Percentiles rank a stretch among this genome's conserved stretches.
Evolutionary conservation across 139 green algal genomes (phyloP).

Genomic region (Chlorella vulgaris): DNA sequence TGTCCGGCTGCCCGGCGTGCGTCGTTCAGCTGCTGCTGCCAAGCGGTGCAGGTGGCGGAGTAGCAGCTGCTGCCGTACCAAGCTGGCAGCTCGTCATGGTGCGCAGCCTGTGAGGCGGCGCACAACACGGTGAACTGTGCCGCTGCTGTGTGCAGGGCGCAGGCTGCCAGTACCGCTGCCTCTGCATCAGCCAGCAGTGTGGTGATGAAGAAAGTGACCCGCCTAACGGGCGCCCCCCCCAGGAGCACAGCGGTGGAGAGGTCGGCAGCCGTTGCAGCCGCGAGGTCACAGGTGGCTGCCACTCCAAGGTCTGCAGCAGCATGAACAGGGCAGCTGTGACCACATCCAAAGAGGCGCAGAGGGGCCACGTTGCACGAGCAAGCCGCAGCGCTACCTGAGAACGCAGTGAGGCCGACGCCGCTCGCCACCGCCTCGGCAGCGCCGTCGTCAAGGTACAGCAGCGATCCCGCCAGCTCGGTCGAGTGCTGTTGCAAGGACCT

Average conservation of each 20-base stretch:
- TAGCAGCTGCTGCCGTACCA: conserved; percentile 18
- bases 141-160: background rate
- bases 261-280: background rate
- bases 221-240: background rate
- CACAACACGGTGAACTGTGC: conserved; percentile 24
- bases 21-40: conserved; percentile 22
- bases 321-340: background rate
- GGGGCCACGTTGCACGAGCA: too few relatives aligned
- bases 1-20: background rate
- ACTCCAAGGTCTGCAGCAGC: conserved; percentile 2
- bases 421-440: conserved; percentile 3
- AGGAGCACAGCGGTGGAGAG: background rate
- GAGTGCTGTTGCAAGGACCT: background rate
- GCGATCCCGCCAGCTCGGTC: background rate
- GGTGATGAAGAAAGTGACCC: conserved; percentile 15
- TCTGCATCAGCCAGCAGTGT: conserved; percentile 23
- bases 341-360: background rate
- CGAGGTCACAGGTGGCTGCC: conserved; percentile 10
- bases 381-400: too few relatives aligned
- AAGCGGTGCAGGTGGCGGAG: background rate
- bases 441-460: background rate
- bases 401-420: background rate
- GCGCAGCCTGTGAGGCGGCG: background rate
- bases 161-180: conserved; percentile 13
- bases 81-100: conserved; percentile 20